Conservation (phyloP, 2,329 filamentous ascomycete species). For the Trichoderma gracile region DNA sequence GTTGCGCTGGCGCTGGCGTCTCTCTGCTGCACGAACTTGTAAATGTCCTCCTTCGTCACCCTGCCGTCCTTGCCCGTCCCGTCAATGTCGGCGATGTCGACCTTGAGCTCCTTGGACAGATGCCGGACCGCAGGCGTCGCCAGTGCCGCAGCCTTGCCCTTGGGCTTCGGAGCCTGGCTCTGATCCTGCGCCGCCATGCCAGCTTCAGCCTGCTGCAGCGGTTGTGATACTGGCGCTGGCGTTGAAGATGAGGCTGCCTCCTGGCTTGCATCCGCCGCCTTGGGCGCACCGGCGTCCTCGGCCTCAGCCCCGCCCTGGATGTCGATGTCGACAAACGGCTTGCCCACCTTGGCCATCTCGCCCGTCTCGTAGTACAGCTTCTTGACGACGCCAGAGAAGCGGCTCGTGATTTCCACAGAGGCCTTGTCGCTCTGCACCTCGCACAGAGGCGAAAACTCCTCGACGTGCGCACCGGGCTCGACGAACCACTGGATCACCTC, state of each 20-base stretch:
- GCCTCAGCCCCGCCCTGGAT: slow-evolving; percentile 72
- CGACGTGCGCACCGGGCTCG: slow-evolving; percentile 88
- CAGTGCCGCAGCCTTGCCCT: slow-evolving; percentile 69
- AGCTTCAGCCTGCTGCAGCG: slow-evolving; percentile 6
- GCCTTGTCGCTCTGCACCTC: slow-evolving; percentile 99
- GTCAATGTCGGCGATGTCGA: slow-evolving; percentile 75
- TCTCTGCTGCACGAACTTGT: slow-evolving; percentile 63
- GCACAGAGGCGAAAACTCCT: slow-evolving; percentile 97
- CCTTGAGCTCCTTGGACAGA: slow-evolving; percentile 73
- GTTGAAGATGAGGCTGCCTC: slow-evolving; percentile 33
- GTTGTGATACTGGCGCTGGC: slow-evolving; percentile 28
- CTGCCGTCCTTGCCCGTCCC: slow-evolving; percentile 90
- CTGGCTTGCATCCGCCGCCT: slow-evolving; percentile 37
- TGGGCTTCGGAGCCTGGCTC: slow-evolving; percentile 35
- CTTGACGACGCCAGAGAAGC: slow-evolving; percentile 93
- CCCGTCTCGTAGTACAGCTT: slow-evolving; percentile 94
- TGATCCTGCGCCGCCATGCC: neutral
- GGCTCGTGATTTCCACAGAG: slow-evolving; percentile 85
- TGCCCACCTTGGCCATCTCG: slow-evolving; percentile 93
- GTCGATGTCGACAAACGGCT: slow-evolving; percentile 93
- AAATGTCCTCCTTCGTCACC: slow-evolving; percentile 89
- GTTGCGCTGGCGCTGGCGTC: slow-evolving; percentile 40
- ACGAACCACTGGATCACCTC: slow-evolving; percentile 99
- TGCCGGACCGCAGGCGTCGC: slow-evolving; percentile 93
- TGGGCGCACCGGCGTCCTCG: slow-evolving; percentile 40